Conservation (phyloP, 768 basidiomycete genomes). For the Leccinum olivaceopallidum region DNA sequence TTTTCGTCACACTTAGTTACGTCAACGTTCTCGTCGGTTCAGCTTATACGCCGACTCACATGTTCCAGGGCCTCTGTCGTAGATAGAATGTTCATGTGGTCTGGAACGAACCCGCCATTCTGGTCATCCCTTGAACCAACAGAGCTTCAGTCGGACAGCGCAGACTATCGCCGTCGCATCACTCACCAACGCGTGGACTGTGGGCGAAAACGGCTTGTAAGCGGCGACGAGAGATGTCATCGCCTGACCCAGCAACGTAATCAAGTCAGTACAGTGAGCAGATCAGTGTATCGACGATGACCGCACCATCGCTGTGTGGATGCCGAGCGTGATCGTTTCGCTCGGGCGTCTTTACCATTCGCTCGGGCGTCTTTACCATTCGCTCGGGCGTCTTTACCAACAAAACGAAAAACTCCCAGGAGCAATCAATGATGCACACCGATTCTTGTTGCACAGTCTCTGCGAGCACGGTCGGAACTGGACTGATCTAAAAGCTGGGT, state of each 20-base stretch:
- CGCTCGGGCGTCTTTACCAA: slow-evolving; percentile 66
- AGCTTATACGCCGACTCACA: slow-evolving; percentile 38
- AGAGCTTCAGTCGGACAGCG: background rate
- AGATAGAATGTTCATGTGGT: slow-evolving; percentile 78
- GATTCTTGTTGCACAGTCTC: slow-evolving; percentile 40
- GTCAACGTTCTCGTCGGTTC: background rate
- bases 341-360: slow-evolving; percentile 59
- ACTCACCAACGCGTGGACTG: slow-evolving; percentile 70
- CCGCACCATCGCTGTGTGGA: slow-evolving; percentile 57
- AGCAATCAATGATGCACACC: slow-evolving; percentile 70
- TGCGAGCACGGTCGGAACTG: slow-evolving; percentile 45
- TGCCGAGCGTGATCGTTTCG: slow-evolving; percentile 54
- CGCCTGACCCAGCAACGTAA: slow-evolving; percentile 38
- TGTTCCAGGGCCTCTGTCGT: slow-evolving; percentile 55
- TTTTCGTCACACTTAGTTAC: slow-evolving; percentile 9
- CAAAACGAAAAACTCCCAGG: slow-evolving; percentile 79
- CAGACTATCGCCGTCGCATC: background rate
- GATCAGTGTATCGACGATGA: background rate
- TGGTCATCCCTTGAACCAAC: slow-evolving; percentile 19
- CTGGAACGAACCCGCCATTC: slow-evolving; percentile 56
- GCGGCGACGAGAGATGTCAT: slow-evolving; percentile 51
- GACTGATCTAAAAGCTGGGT: slow-evolving; percentile 41
- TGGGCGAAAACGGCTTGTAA: slow-evolving; percentile 66
- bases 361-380: slow-evolving; percentile 61
- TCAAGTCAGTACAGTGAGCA: background rate